A percentile compares a stretch with the other conserved stretches of the same genome.
phyloP scores from a whole-genome alignment of 345 rosid genomes.

The Hibiscus trionum region DNA sequence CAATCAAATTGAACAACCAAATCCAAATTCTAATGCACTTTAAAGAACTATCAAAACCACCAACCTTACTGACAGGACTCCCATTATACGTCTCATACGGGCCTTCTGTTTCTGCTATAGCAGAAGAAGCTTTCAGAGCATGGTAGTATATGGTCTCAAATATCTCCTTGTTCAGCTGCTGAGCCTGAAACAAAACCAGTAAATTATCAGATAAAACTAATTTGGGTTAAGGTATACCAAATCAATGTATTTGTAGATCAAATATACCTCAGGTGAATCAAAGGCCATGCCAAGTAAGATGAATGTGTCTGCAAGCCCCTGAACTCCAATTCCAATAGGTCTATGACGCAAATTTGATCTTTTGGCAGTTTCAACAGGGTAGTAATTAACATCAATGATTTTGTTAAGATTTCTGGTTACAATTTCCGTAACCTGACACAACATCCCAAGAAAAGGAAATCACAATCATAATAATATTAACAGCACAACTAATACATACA shows the following conservation, averaged over 20 bases:
- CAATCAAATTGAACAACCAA: background rate
- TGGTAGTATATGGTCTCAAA: constrained; percentile 90
- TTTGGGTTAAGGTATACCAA: background rate
- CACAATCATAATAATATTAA: background rate
- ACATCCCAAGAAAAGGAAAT: background rate
- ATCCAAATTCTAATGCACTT: background rate
- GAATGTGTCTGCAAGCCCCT: constrained; percentile 92
- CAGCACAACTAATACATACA: background rate
- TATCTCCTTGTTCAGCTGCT: constrained; percentile 77
- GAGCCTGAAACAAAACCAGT: constrained; percentile 45
- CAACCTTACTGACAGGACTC: constrained; percentile 93
- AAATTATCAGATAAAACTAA: constrained; percentile 14
- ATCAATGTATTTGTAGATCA: background rate
- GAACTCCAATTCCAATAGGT: constrained; percentile 91
- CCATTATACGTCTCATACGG: constrained; percentile 74
- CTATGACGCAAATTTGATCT: constrained; percentile 77
- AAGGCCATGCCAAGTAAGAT: constrained; percentile 88
- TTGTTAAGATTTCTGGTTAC: constrained; percentile 47
- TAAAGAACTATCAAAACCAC: background rate
- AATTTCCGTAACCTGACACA: constrained; percentile 12
- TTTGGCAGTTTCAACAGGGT: constrained; percentile 86
- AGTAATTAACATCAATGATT: constrained; percentile 85
- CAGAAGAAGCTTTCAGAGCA: constrained; percentile 69
- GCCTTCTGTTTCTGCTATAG: constrained; percentile 61
- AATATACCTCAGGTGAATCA: constrained; percentile 74